Base-by-base conservation (phyloP, 2,329 filamentous ascomycete species). In the Cladosporium sp. region DNA sequence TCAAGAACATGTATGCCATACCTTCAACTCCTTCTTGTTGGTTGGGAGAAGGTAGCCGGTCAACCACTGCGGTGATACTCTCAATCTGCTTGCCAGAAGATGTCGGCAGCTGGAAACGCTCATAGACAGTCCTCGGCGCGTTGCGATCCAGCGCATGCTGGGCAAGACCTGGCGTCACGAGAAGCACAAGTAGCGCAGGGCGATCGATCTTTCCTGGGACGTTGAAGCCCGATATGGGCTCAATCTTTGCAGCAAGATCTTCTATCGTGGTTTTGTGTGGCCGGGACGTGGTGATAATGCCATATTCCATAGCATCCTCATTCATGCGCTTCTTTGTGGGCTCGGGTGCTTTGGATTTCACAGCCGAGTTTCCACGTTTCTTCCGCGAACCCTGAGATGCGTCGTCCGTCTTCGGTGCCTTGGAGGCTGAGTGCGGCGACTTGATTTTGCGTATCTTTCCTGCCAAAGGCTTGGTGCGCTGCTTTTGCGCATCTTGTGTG, bases 11-110 rank as follows among this genome's bases (percentile, higher is more conserved):
- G 45, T 65, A 66, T n/a, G 58, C 60, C 18, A 66, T 42, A 12
- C 63, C 63, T 45, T 66, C 62, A 15, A 45, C 43, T 22, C 60
- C 62, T 15, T 43, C 32, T 4, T 29, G 20, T 1, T 52, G 16
- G 8, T 45, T 41, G 4, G 40, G 40, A 15, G 53, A 40, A 1
- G 62, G 61, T 16, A 66, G 46, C 3, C 59, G 56, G 42, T 66
- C 63, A 6, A 66, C 62, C 15, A 66, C 57, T 7, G 62, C 63
- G 11, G 56, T 55, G n/a, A 60, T 49, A n/a, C 56, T 53, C 27
- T 61, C 55, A 13, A 64, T 16, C 3, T 51, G 39, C 32, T 57
- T 54, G 11, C 43, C 48, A 12, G 38, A 18, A 13, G 46, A 29
- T 13, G 39, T 13, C 12, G 59, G 53, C 4, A 54, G 46, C 15